Evolutionary conservation across 2,329 filamentous ascomycete species (phyloP).

Genomic region (Podosphaera xanthii): DNA sequence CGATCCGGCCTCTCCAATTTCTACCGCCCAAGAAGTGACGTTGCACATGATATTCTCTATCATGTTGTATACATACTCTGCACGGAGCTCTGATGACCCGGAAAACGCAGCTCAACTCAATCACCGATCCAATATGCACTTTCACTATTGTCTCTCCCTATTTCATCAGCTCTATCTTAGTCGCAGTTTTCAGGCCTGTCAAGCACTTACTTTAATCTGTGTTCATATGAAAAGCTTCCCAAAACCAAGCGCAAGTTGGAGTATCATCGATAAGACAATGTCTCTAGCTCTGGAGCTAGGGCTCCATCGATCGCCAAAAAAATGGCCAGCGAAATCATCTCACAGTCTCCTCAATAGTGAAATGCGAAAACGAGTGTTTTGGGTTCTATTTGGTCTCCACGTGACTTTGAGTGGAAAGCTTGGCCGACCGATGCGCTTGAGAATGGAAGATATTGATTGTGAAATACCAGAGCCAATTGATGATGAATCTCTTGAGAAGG

Average conservation of each 20-base stretch:
- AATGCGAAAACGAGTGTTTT: constrained; percentile 58
- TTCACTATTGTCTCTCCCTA: constrained; percentile 50
- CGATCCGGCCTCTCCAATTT: constrained; percentile 37
- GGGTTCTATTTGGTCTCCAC: constrained; percentile 42
- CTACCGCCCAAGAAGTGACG: constrained; percentile 40
- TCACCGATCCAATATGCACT: constrained; percentile 50
- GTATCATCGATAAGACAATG: constrained; percentile 41
- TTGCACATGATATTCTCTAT: constrained; percentile 62
- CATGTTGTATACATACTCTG: constrained; percentile 56
- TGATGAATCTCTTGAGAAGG: constrained; percentile 45
- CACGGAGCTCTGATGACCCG: constrained; percentile 37
- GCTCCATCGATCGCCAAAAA: constrained; percentile 38
- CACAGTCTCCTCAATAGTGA: constrained; percentile 41
- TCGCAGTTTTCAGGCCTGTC: constrained; percentile 41
- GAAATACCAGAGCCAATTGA: constrained; percentile 50
- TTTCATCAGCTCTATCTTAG: constrained; percentile 40
- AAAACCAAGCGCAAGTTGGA: constrained; percentile 53
- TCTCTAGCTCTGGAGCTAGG: constrained; percentile 51
- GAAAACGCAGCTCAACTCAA: constrained; percentile 32
- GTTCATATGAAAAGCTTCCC: constrained; percentile 55
- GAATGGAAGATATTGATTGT: constrained; percentile 53
- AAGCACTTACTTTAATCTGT: constrained; percentile 51
- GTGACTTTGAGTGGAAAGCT: constrained; percentile 52
- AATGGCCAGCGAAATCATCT: background rate
- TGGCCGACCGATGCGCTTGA: constrained; percentile 54